Percentiles rank a stretch among this genome's conserved stretches.
These are phyloP conservation scores for Diaporthe humulicola DNA, from an alignment of 2,329 filamentous ascomycete genomes.

Conservation along the genomic window DNA sequence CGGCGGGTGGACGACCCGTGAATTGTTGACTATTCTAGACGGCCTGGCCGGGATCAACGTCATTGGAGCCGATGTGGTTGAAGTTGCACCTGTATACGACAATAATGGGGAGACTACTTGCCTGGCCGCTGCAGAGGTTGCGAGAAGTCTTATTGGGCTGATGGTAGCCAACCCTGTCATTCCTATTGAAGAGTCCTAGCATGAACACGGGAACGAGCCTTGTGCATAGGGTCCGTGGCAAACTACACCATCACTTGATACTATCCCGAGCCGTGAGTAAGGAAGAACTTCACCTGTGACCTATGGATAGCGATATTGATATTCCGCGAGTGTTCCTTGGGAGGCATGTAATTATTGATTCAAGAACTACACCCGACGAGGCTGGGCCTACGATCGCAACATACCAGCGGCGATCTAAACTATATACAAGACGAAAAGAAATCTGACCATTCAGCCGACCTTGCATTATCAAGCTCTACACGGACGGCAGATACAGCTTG, in stretches of 20 bases:
- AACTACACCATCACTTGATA: too few relatives aligned
- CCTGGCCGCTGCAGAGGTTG: slow-evolving; percentile 36
- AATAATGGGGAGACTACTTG: slow-evolving; percentile 77
- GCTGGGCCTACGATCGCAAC: neutral
- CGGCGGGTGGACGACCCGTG: slow-evolving; percentile 84
- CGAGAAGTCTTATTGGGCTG: slow-evolving; percentile 24
- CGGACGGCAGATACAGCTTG: neutral
- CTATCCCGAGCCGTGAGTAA: neutral
- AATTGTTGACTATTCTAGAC: slow-evolving; percentile 80
- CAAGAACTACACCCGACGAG: neutral
- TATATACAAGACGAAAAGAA: slow-evolving; percentile 20
- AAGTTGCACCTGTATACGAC: slow-evolving; percentile 84
- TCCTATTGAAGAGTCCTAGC: neutral
- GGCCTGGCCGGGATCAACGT: slow-evolving; percentile 79
- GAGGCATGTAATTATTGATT: neutral
- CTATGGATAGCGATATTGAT: too few relatives aligned
- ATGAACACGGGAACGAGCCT: too few relatives aligned
- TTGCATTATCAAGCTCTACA: neutral
- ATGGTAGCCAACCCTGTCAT: slow-evolving; percentile 30
- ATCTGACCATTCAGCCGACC: neutral
- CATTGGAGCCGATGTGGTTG: slow-evolving; percentile 83
- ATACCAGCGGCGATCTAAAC: neutral
- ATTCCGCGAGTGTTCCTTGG: neutral
- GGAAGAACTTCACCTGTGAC: neutral
- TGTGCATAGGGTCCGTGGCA: too few relatives aligned